Conservation (phyloP, 176 grass and related monocot genomes). For the Avena insularis region DNA sequence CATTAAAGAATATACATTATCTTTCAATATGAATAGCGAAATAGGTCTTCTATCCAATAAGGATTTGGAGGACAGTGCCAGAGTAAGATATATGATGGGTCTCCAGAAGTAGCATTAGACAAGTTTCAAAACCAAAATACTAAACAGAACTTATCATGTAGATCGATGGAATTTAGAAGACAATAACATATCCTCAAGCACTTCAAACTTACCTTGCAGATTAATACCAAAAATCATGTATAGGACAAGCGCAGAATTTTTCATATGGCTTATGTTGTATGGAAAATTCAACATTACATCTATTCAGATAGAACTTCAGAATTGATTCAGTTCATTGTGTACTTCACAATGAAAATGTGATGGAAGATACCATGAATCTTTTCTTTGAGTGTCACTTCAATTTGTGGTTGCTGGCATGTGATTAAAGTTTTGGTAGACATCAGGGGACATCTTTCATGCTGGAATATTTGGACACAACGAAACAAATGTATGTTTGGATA, state of each 20-base stretch:
- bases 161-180: slow-evolving; percentile 17
- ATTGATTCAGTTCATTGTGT: not conserved
- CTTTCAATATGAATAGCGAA: slow-evolving; percentile 33
- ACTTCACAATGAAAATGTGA: slow-evolving; percentile 7
- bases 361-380: not conserved
- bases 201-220: not conserved
- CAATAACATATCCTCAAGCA: not conserved
- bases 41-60: slow-evolving; percentile 4
- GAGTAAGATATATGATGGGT: slow-evolving; percentile 30
- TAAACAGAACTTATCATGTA: slow-evolving; percentile 17
- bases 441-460: not conserved
- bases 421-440: not conserved
- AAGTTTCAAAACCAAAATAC: slow-evolving; percentile 4
- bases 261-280: not conserved
- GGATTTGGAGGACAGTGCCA: slow-evolving; percentile 13
- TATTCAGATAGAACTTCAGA: not conserved
- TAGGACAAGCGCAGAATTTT: not conserved
- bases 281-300: not conserved
- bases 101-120: slow-evolving; percentile 20
- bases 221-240: not conserved
- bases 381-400: not conserved
- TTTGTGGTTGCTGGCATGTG: not conserved
- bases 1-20: not conserved
- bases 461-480: not conserved
- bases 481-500: not conserved